Percentiles rank a stretch among this genome's conserved stretches.
Evolutionary conservation across 176 grass and related monocot genomes (phyloP).

Genomic region (Lolium multiflorum): DNA sequence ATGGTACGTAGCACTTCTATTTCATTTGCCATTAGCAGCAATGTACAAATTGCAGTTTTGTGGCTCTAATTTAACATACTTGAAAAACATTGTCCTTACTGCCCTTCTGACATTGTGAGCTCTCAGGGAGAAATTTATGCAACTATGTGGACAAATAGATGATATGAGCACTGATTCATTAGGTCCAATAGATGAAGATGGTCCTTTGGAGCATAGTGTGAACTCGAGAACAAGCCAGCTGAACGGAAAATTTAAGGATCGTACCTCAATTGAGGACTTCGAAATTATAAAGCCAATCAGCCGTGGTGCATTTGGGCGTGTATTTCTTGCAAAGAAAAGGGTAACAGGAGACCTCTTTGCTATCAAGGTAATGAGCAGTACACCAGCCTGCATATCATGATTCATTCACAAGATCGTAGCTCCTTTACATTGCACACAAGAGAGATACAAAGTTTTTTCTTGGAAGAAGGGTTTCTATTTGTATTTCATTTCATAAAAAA

Average conservation of each 20-base stretch:
- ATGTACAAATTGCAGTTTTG: background rate
- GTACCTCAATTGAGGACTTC: conserved; percentile 96
- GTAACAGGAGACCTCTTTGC: conserved; percentile 93
- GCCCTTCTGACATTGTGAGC: conserved; percentile 35
- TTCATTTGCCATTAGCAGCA: background rate
- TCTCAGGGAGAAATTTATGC: conserved; percentile 95
- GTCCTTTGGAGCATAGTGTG: conserved; percentile 50
- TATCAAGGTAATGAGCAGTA: conserved; percentile 70
- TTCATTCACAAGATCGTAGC: background rate
- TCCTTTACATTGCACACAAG: background rate
- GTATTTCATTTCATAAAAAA: background rate
- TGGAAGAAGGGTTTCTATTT: background rate
- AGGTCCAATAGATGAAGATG: conserved; percentile 70
- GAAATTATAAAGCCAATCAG: conserved; percentile 99
- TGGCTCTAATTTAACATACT: conserved; percentile 20
- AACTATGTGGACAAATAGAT: conserved; percentile 77
- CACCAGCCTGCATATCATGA: background rate
- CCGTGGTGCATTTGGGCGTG: conserved; percentile 84
- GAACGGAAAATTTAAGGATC: conserved; percentile 72
- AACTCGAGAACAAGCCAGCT: conserved; percentile 66
- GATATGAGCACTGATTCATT: conserved; percentile 60
- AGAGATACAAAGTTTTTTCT: background rate
- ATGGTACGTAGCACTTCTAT: background rate
- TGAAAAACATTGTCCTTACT: conserved; percentile 34
- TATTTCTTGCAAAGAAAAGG: conserved; percentile 96